Evolutionary conservation across 2,329 filamentous ascomycete species (phyloP), one percentile per base, ranked within the genome.

Genomic region (Cladosporium sp.): DNA sequence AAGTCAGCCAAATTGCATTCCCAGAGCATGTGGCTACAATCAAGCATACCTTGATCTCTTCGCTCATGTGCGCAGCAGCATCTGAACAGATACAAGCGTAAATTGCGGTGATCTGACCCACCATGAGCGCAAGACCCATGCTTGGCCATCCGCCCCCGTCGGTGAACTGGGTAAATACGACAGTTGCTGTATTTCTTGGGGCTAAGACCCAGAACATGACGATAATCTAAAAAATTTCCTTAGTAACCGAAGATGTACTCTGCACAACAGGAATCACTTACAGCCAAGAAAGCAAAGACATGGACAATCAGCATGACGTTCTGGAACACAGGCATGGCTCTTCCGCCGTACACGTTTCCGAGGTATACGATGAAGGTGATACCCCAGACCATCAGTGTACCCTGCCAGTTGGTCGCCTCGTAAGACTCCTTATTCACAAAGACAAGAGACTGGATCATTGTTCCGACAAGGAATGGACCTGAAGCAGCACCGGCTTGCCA

Each of bases 401-500:
- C 81, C 46, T 84, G 82, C 82, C 82, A 85, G 50, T 75, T 76
- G 6, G 78, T 75, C 0, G 77, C 74, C 0, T 69, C 67, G 65
- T 83, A 84, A 10, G 75, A 71, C 0, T 80, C 78, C 55, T 79
- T 68, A 44, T 80, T 79, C 67, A 82, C 76, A 60, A 77, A 74
- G 26, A 81, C 78, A 12, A 80, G 73, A 2, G 78, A 76, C 65
- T 84, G 81, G 44, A 84, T 82, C 50, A 84, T 70, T 0, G 80
- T 82, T 6, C 81, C 82, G 0, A 80, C 80, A 10, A 84, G 75
- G 68, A 82, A 84, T 0, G 79, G 78, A 2, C 81, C 82, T 4
- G 79, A 80, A 12, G 82, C 82, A 29, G 78, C 79, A 16, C 80
- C 81, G 11, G 82, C 80, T 69, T 84, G 82, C 82, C 82, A 85